Base-by-base conservation (phyloP, 2,329 filamentous ascomycete species). In the Aspergillus jensenii region DNA sequence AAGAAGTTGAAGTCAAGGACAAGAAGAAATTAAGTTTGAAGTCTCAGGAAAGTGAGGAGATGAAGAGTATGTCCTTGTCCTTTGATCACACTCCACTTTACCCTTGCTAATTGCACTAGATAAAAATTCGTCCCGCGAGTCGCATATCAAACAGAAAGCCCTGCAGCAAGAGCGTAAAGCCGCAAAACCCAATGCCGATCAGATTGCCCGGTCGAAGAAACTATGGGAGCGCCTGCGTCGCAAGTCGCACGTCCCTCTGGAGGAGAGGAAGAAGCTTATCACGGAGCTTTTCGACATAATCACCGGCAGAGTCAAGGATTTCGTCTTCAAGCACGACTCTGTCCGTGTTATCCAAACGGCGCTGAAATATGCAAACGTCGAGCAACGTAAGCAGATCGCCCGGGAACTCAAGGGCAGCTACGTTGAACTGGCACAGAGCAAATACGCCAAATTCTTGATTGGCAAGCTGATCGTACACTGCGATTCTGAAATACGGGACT, bases 321-420 rank as follows among this genome's bases (percentile, higher is more conserved):
- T 98, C 66, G 93, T 97, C 19, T 90, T 99, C 79, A 99, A 99
- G 84, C 95, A 99, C 75, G 95, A 99, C 73, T 91, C 92, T 37
- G 93, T 96, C n/a, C 86, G 95, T 66, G 92, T 96, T 43, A 90
- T 99, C 25, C 95, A 99, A 79, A 97, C 93, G 12, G 95, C 93
- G 39, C 86, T 99, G 77, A 99, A 99, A 77, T 99, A 99, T 77
- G 90, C 91, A 48, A 96, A 89, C 46, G 82, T 87, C 55, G 88
- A 90, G 60, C 93, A 97, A 78, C 85, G 91, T 70, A 90, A 88
- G 75, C 86, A 88, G 78, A 97, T 99, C 68, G 91, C 93, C 8
- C 82, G 81, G 58, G 95, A 99, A 75, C 82, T 99, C 56, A 87
- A 90, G 75, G 92, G 93, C 17, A 88, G 89, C 65, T 96, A 96